A percentile compares a stretch with the other conserved stretches of the same genome.
Conservation (phyloP, 768 basidiomycete species). For the Boletus subparvulus region DNA sequence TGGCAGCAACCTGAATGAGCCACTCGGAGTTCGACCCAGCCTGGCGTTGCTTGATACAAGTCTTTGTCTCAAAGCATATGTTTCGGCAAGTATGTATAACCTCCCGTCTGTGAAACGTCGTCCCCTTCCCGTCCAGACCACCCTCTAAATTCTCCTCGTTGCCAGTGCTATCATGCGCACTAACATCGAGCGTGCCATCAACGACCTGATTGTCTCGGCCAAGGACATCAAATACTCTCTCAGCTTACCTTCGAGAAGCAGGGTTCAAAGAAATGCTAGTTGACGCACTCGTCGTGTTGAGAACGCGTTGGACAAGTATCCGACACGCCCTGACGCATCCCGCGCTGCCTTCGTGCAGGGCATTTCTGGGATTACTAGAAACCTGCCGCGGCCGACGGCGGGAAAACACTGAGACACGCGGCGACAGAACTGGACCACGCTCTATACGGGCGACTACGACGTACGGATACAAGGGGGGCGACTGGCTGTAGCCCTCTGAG, state of each 20-base stretch:
- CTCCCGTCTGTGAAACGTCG: neutral
- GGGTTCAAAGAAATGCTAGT: conserved; percentile 6
- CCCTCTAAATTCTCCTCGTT: neutral
- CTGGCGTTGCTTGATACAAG: neutral
- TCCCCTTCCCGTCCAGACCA: neutral
- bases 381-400: too few species aligned
- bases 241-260: conserved; percentile 9
- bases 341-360: conserved; percentile 1
- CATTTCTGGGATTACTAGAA: neutral
- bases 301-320: conserved; percentile 19
- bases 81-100: neutral
- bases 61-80: conserved; percentile 9
- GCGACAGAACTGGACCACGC: too few species aligned
- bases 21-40: conserved; percentile 1
- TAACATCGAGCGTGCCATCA: conserved; percentile 14
- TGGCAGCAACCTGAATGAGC: neutral
- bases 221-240: conserved; percentile 8
- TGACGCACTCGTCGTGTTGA: conserved; percentile 14
- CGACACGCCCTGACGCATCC: neutral
- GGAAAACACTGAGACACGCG: too few species aligned
- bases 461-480: too few species aligned
- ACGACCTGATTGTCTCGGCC: conserved; percentile 4
- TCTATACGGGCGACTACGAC: too few species aligned
- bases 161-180: conserved; percentile 8
- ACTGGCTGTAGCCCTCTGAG: too few species aligned